phyloP scores from a whole-genome alignment of 495 filamentous ascomycete species.

The Penicillium paradoxum region DNA sequence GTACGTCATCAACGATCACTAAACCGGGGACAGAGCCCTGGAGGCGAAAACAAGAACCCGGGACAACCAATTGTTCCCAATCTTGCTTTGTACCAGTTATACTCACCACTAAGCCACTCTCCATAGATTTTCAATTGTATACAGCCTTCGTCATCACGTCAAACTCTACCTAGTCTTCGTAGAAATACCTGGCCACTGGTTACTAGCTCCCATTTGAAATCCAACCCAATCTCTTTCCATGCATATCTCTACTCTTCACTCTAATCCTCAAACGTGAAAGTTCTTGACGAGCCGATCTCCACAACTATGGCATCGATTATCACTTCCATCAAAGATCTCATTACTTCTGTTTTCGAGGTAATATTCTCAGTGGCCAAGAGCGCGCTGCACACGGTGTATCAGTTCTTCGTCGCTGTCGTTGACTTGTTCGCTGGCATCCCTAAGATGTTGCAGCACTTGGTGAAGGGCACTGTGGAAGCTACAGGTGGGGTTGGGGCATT shows the following conservation, averaged over 20 bases:
- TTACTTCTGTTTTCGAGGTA: constrained; percentile 15
- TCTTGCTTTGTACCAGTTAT: neutral
- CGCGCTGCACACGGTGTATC: constrained; percentile 1
- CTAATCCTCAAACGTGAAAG: neutral
- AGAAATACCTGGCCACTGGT: neutral
- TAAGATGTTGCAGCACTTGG: constrained; percentile 1
- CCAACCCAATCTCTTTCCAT: too few species aligned
- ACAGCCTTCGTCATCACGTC: neutral
- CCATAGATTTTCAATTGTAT: too few species aligned
- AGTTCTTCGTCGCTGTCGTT: constrained; percentile 1
- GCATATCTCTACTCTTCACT: neutral
- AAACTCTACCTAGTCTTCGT: neutral
- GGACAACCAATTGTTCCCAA: neutral
- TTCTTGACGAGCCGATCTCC: neutral
- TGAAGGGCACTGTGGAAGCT: constrained; percentile 6
- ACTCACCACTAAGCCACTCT: neutral
- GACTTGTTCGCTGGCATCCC: constrained; percentile 6
- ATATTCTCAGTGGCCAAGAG: constrained; percentile 11
- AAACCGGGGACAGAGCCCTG: neutral
- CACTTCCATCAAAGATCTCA: constrained; percentile 16
- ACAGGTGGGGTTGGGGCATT: constrained; percentile 14
- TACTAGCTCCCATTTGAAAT: neutral
- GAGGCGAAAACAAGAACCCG: neutral
- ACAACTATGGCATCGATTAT: constrained; percentile 17
- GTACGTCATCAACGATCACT: neutral